Evolutionary conservation across 192 early-diverging fungal species (phyloP).

Genomic region (Gigaspora rosea): DNA sequence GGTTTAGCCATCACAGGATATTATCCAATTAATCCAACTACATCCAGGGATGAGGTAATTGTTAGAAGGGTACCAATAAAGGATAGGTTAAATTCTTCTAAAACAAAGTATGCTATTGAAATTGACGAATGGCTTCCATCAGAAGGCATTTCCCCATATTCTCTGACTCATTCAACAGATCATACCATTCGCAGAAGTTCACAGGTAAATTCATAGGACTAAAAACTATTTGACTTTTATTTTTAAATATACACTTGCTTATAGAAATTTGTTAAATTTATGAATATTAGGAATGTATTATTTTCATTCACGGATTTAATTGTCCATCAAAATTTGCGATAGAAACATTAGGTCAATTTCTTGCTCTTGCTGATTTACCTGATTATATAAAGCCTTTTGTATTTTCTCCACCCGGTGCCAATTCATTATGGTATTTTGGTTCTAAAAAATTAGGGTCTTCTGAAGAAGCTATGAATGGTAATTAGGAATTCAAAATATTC

Average conservation of each 20-base stretch:
- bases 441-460: slow-evolving; percentile 37
- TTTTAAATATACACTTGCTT: too few relatives aligned
- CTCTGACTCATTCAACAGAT: slow-evolving; percentile 24
- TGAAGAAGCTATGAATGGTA: slow-evolving; percentile 35
- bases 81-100: background rate
- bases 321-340: slow-evolving; percentile 42
- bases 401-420: slow-evolving; percentile 41
- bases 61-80: slow-evolving; percentile 2
- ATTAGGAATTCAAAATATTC: background rate
- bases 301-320: slow-evolving; percentile 47
- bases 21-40: background rate
- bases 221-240: background rate
- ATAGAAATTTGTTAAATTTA: background rate
- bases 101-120: background rate
- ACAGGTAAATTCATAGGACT: background rate
- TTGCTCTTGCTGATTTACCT: slow-evolving; percentile 42
- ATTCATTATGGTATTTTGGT: slow-evolving; percentile 42
- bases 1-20: background rate
- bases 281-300: slow-evolving; percentile 40
- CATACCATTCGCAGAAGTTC: background rate
- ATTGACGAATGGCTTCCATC: slow-evolving; percentile 31
- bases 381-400: slow-evolving; percentile 47
- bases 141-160: slow-evolving; percentile 26
- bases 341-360: slow-evolving; percentile 41
- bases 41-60: background rate